Percentiles rank a stretch among this genome's conserved stretches.
Conservation (phyloP, 352 stramenopile genomes). For the Pythium folliculosum region DNA sequence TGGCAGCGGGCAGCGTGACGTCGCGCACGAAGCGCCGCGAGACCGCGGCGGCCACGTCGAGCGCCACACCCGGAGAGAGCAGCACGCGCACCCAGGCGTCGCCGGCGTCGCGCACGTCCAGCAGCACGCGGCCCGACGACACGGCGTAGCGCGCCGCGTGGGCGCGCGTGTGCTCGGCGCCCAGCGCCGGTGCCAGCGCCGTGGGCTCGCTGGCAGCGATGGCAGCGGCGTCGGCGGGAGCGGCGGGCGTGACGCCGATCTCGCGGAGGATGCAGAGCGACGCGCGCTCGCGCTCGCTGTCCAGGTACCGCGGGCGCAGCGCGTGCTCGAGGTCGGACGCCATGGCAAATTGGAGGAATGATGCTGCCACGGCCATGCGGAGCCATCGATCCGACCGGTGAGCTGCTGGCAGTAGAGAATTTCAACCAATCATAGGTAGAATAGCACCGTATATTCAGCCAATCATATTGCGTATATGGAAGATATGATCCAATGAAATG, state of each 20-base stretch:
- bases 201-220: constrained; percentile 14
- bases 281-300: constrained; percentile 57
- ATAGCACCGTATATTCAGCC: background rate
- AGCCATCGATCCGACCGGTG: background rate
- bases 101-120: constrained; percentile 72
- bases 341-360: background rate
- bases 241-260: constrained; percentile 43
- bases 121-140: constrained; percentile 39
- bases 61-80: constrained; percentile 40
- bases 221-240: constrained; percentile 1
- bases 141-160: constrained; percentile 40
- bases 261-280: constrained; percentile 56
- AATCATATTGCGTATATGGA: background rate
- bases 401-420: background rate
- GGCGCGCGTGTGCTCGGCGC: constrained; percentile 50
- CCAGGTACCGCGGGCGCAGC: constrained; percentile 63
- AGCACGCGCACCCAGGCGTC: constrained; percentile 68
- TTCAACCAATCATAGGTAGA: constrained; percentile 19
- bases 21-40: constrained; percentile 57
- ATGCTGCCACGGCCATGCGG: background rate
- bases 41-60: constrained; percentile 30
- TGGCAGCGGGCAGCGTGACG: constrained; percentile 16
- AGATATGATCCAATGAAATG: constrained; percentile 1
- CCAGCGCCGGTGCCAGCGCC: constrained; percentile 25
- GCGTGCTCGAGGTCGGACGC: constrained; percentile 33